Evolutionary conservation across 1,139 yeast species (phyloP).

Genomic region (Kodamaea ohmeri): DNA sequence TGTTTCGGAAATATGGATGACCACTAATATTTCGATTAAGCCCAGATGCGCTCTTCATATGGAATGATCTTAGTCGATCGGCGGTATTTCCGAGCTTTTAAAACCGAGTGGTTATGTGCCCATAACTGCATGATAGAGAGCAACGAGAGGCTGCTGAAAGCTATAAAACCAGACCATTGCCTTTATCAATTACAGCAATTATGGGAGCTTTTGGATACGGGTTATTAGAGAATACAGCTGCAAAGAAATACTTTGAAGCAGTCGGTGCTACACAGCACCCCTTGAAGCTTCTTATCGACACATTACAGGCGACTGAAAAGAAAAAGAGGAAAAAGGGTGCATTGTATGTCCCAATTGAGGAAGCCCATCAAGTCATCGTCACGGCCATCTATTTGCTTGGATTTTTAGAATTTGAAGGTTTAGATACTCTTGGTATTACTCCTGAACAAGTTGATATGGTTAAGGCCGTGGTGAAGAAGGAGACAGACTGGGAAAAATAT

Average conservation of each 20-base stretch:
- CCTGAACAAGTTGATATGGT: background rate
- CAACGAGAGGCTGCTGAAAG: too few relatives aligned
- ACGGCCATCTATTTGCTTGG: background rate
- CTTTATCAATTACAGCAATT: background rate
- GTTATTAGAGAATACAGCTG: conserved; percentile 2
- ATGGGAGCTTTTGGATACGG: conserved; percentile 5
- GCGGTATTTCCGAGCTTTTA: too few relatives aligned
- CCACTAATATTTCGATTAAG: too few relatives aligned
- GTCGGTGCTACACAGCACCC: background rate
- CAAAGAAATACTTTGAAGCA: background rate
- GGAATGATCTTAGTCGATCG: too few relatives aligned
- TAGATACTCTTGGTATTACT: background rate
- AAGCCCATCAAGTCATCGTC: conserved; percentile 1
- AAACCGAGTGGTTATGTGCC: too few relatives aligned
- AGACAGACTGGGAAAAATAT: background rate
- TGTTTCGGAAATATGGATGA: too few relatives aligned
- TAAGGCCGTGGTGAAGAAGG: background rate
- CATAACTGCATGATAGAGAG: too few relatives aligned
- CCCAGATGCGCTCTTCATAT: too few relatives aligned
- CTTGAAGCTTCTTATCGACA: background rate
- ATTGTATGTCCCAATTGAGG: background rate
- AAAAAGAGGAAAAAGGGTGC: background rate
- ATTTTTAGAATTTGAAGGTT: background rate
- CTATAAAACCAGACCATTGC: too few relatives aligned
- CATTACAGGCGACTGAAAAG: background rate